Conservation (phyloP, 129 eudicot species). For the Heracleum sosnowskyi region DNA sequence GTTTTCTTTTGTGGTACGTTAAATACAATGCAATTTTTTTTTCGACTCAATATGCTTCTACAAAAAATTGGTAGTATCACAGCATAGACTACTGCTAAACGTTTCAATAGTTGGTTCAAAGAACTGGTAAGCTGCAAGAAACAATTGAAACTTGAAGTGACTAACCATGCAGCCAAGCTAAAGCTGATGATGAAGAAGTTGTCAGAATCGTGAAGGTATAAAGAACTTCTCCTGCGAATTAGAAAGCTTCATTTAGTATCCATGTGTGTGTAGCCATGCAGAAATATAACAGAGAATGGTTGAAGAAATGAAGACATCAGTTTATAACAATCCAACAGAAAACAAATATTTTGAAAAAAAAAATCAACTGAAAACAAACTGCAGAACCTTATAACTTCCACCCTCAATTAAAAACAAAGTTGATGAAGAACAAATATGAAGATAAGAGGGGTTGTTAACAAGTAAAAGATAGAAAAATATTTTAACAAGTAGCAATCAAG, state of each 20-base stretch:
- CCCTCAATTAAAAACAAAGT: not conserved
- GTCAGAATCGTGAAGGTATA: constrained; percentile 86
- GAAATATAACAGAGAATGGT: not conserved
- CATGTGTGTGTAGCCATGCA: not conserved
- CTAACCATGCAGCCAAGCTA: constrained; percentile 94
- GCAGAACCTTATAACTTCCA: not conserved
- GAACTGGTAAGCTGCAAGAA: not conserved
- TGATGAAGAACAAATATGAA: not conserved
- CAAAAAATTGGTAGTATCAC: not conserved
- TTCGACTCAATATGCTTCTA: not conserved
- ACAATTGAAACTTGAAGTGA: constrained; percentile 13
- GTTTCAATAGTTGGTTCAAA: not conserved
- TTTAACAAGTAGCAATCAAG: not conserved
- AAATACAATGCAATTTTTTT: not conserved
- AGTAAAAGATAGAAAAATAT: not conserved
- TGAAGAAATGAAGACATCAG: not conserved
- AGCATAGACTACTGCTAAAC: not conserved
- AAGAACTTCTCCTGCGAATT: constrained; percentile 64
- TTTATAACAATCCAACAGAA: not conserved
- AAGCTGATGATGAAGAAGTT: constrained; percentile 70
- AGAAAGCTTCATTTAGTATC: not conserved
- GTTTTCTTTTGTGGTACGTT: not conserved
- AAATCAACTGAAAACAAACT: not conserved
- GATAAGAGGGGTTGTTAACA: not conserved
- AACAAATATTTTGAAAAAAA: not conserved